Evolutionary conservation across 441 rosid species (phyloP).

Genomic region (Jatropha podagrica): DNA sequence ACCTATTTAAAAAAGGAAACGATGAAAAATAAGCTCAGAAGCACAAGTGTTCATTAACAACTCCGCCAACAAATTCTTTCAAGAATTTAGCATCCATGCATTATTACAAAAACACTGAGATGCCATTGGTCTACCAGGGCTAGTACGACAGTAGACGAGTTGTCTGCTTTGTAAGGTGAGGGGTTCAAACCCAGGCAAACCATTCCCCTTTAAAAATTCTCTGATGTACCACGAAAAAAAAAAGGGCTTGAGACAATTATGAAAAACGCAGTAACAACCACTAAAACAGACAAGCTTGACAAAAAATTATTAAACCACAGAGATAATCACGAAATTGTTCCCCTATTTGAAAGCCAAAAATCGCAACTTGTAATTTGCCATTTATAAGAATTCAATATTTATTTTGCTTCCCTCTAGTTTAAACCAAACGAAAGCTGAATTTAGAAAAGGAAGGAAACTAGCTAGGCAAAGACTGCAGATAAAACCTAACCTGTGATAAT

Average conservation of each 20-base stretch:
- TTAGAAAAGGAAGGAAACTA: background rate
- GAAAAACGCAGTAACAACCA: background rate
- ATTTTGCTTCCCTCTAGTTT: background rate
- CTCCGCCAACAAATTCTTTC: too few relatives aligned
- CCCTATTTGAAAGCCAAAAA: background rate
- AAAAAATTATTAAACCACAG: too few relatives aligned
- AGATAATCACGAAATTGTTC: background rate
- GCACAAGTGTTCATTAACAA: too few relatives aligned
- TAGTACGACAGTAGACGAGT: too few relatives aligned
- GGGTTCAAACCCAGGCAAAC: too few relatives aligned
- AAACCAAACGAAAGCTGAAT: background rate
- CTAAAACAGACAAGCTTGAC: background rate
- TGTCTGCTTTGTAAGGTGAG: background rate
- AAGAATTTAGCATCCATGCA: background rate
- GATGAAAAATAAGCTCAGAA: too few relatives aligned
- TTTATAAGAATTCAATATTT: background rate
- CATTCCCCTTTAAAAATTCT: background rate
- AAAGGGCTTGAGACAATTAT: background rate
- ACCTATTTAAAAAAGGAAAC: too few relatives aligned
- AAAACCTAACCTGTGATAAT: slow-evolving; percentile 44
- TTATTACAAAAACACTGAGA: too few relatives aligned
- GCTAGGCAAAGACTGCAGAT: background rate
- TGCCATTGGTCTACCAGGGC: too few relatives aligned
- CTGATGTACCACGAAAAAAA: background rate
- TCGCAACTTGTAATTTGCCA: too few relatives aligned